These are phyloP conservation scores for Aureobasidium sp. DNA, from an alignment of 2,329 filamentous ascomycete genomes.

Conservation along the genomic window DNA sequence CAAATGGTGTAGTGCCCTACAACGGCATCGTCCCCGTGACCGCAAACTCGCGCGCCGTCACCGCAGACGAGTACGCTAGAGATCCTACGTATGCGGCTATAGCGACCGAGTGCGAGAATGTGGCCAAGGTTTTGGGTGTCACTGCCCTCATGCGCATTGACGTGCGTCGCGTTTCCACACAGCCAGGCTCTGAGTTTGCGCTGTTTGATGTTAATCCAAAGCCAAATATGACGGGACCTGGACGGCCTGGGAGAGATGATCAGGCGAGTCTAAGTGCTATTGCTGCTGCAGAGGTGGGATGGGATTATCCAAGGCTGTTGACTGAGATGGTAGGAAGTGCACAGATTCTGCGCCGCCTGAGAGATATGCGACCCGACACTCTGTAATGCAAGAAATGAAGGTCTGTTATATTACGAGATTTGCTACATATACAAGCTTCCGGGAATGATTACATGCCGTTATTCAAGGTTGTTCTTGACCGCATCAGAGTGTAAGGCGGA, in stretches of 20 bases:
- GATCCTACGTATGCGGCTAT: conserved; percentile 31
- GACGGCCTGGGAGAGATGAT: conserved; percentile 41
- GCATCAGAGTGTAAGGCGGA: too few relatives aligned
- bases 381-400: neutral
- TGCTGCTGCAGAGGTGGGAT: conserved; percentile 38
- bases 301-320: conserved; percentile 37
- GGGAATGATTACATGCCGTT: too few relatives aligned
- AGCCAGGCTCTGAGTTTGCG: conserved; percentile 33
- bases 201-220: conserved; percentile 50
- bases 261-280: conserved; percentile 42
- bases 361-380: conserved; percentile 1
- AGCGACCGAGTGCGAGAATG: conserved; percentile 35
- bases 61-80: conserved; percentile 25
- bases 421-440: too few relatives aligned
- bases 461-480: too few relatives aligned
- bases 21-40: conserved; percentile 44
- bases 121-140: conserved; percentile 34
- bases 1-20: conserved; percentile 43
- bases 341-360: conserved; percentile 12
- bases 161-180: conserved; percentile 33
- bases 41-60: conserved; percentile 39
- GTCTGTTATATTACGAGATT: too few relatives aligned
- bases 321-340: conserved; percentile 29
- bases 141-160: conserved; percentile 44
- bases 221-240: conserved; percentile 45